Base-by-base conservation (phyloP, 23 red algal species). In the Gracilaria caudata region DNA sequence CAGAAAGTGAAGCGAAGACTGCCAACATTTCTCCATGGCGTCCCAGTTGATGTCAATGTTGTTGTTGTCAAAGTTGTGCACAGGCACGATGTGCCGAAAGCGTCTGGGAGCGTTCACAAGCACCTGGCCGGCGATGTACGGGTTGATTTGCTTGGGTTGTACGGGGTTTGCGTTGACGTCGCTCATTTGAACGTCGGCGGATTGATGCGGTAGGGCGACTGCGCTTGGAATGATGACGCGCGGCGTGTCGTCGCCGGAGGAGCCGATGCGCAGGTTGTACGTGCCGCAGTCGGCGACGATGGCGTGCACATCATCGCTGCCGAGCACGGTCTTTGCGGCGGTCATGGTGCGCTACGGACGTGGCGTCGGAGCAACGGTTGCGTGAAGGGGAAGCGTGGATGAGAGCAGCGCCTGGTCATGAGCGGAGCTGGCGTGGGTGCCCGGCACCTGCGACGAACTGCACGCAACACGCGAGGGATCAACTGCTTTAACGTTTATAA, bases 261-360 rank as follows among this genome's bases (percentile, higher is more conserved):
- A 89, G 28, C 94, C 94, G 41, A 88, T 60, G 32, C 94, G 94
- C 4, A 81, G 82, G 56, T 83, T 73, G 72, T 77, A 92, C 25
- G 94, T 81, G 33, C 94, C 94, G 73, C 84, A 78, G 66, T 97
- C 89, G 79, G 86, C 73, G 33, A 97, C 89, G 19, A 90, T 73
- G 8, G 89, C 94, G 43, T 56, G 78, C 14, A 93, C 73, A 23
- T 97, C 94, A 64, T 91, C 94, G 49, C 89, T 80, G 57, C 91
- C 91, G 12, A 91, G 78, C n/a, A 82, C 53, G 34, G 61, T 91
- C 37, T 82, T 68, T 23, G 77, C 37, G 11, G 20, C 77, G 7
- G 60, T 73, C 87, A 91, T 91, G 11, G 51, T 77, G 61, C 26
- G 61, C 3, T 66, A 30, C 6, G 61, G 61, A 10, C 2, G 57